A percentile compares a stretch with the other conserved stretches of the same genome.
Conservation (phyloP, 2,329 filamentous ascomycete genomes). For the Apiospora aurea region DNA sequence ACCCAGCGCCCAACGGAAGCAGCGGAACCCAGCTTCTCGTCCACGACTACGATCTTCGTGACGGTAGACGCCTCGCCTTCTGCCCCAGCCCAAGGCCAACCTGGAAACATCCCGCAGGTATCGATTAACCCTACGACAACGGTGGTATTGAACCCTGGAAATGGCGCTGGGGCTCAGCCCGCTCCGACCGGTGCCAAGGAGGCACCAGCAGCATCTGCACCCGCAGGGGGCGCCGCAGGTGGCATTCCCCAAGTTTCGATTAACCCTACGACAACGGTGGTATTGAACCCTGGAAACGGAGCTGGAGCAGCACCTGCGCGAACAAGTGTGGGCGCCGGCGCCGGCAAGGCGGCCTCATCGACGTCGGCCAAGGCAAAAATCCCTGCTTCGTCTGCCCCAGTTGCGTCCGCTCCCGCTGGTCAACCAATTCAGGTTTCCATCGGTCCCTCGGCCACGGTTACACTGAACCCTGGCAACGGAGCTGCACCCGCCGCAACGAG, state of each 20-base stretch:
- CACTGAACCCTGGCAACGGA: constrained; percentile 7
- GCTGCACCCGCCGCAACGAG: neutral
- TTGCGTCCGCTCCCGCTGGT: neutral
- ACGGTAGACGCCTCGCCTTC: constrained; percentile 18
- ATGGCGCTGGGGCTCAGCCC: neutral
- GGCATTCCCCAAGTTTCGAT: constrained; percentile 9
- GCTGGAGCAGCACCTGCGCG: neutral
- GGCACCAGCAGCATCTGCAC: neutral
- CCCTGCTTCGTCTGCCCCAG: neutral
- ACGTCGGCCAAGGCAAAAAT: neutral
- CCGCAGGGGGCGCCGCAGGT: neutral
- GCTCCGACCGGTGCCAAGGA: neutral
- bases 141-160: constrained; percentile 21
- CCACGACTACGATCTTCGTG: constrained; percentile 27
- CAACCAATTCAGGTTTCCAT: constrained; percentile 1
- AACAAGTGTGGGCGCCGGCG: neutral
- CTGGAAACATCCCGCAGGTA: constrained; percentile 26
- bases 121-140: constrained; percentile 29
- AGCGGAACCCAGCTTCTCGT: constrained; percentile 23
- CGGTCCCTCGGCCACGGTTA: neutral
- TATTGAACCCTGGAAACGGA: constrained; percentile 9
- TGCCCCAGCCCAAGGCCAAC: neutral
- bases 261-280: neutral
- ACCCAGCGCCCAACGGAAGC: constrained; percentile 2
- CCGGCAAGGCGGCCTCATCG: neutral